A percentile compares a stretch with the other conserved stretches of the same genome.
phyloP scores from a whole-genome alignment of 805 yeast species.

The Cyberlindnera americana region DNA sequence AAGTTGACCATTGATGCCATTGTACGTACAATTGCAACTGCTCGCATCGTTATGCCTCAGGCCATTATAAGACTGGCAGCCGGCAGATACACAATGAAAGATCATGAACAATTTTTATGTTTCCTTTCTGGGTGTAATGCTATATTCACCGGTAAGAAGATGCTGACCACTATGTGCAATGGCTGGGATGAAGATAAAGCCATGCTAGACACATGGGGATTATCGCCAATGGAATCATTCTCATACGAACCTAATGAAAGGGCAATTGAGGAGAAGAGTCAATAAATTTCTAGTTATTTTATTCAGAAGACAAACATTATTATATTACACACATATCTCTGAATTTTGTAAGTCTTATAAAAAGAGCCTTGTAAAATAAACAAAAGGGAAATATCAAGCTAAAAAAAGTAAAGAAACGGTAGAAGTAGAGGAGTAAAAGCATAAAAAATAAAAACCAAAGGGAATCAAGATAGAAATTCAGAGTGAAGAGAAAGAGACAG shows the following conservation, averaged over 20 bases:
- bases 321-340: not conserved
- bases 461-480: not conserved
- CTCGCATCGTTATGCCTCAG: conserved; percentile 69
- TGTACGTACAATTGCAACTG: conserved; percentile 70
- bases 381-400: not conserved
- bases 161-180: conserved; percentile 79
- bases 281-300: too few species aligned
- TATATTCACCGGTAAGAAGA: conserved; percentile 74
- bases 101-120: conserved; percentile 68
- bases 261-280: too few species aligned
- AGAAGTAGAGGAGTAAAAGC: not conserved
- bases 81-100: conserved; percentile 78
- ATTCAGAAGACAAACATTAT: not conserved
- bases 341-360: not conserved
- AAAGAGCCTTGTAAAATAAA: not conserved
- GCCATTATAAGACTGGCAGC: conserved; percentile 74
- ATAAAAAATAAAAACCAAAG: not conserved
- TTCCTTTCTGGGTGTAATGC: conserved; percentile 80
- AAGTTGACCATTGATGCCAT: conserved; percentile 57
- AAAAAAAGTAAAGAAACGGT: not conserved
- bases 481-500: too few species aligned
- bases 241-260: conserved; percentile 8
- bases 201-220: conserved; percentile 69
- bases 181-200: conserved; percentile 80
- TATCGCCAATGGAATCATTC: conserved; percentile 52